Percentiles rank a stretch among this genome's conserved stretches.
phyloP scores from a whole-genome alignment of 2,329 filamentous ascomycete species.

The Hymenoscyphus salicellus region DNA sequence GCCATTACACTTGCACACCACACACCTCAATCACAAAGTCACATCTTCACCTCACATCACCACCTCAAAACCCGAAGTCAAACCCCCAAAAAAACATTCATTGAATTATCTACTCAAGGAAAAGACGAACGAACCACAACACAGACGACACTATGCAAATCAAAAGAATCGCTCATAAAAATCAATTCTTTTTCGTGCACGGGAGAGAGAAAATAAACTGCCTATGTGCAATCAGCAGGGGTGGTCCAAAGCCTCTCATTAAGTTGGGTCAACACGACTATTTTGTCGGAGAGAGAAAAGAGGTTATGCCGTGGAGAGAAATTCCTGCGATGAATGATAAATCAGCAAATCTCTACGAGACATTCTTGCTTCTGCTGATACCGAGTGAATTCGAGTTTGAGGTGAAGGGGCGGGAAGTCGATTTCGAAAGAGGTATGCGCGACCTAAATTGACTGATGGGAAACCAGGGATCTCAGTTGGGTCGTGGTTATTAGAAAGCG shows the following conservation, averaged over 20 bases:
- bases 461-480: not conserved
- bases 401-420: not conserved
- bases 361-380: not conserved
- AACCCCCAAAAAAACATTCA: too few species aligned
- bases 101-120: not conserved
- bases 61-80: too few species aligned
- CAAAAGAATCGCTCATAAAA: not conserved
- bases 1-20: too few species aligned
- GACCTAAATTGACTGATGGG: not conserved
- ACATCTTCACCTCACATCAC: too few species aligned
- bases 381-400: slow-evolving; percentile 1
- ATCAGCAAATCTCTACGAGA: slow-evolving; percentile 2
- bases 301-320: not conserved
- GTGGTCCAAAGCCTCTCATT: not conserved
- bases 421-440: not conserved
- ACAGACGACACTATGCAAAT: too few species aligned
- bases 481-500: not conserved
- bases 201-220: not conserved
- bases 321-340: not conserved
- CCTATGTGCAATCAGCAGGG: slow-evolving; percentile 11
- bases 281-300: not conserved
- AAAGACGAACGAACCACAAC: not conserved
- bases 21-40: too few species aligned
- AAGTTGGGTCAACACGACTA: not conserved
- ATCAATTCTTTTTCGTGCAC: not conserved